Evolutionary conservation across 495 filamentous ascomycete genomes (phyloP), one percentile per base, ranked within the genome.

Genomic region (Rusavskia elegans): DNA sequence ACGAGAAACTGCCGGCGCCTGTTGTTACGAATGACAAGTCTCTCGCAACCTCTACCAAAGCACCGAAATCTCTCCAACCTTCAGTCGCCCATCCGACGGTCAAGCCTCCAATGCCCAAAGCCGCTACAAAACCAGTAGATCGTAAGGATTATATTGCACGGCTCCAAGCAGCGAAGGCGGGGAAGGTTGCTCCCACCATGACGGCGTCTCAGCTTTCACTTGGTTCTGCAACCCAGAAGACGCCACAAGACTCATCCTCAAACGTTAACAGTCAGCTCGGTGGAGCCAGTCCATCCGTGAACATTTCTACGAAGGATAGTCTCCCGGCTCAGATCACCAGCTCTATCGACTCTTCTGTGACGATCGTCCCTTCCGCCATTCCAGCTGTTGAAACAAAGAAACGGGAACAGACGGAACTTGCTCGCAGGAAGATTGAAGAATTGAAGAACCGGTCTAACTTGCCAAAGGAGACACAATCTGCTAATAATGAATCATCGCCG

Each of bases 121-220:
- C 56, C 16, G 57, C 61, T 7, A 55, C 53, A 4, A 80, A 78
- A 56, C 72, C 77, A 8, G 69, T 87, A 58, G 82, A 86, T 57
- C 74, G 85, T 29, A 87, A 87, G 56, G 83, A 87, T 54, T 75
- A 85, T 39, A 85, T 86, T 58, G 83, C 84, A 17, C 75, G 79
- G 41, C 78, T 87, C 60, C 71, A 85, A 46, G 84, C 85, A 38
- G 81, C 67, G 1, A 76, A 74, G 54, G 70, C 70, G 56, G 68
- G 53, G 45, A 71, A 39, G 77, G 53, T 55, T 53, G 46, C 55
- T 44, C 50, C 46, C n/a, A 52, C 37, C 19, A 52, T 57, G 7
- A 59, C 19, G 3, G 17, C 44, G 23, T 16, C 44, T 13, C 17
- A 46, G 44, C 44, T 20, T 45, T 20, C 42, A 25, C 21, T 16